These are phyloP conservation scores for Spiraea crenata DNA, from an alignment of 331 rosid genomes.

Conservation along the genomic window DNA sequence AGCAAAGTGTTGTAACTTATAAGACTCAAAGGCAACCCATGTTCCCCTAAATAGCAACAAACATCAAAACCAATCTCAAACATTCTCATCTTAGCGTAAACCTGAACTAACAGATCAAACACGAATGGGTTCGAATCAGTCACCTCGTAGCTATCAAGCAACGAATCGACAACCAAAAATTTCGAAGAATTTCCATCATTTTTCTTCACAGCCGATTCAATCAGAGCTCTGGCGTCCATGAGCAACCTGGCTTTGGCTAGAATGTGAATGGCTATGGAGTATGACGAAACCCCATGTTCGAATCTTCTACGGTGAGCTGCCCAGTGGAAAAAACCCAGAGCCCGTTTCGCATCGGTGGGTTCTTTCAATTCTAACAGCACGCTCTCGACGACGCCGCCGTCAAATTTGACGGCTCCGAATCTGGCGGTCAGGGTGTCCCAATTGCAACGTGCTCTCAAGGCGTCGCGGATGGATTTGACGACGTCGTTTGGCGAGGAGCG, in stretches of 20 bases:
- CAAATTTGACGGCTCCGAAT: conserved; percentile 36
- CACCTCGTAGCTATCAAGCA: conserved; percentile 36
- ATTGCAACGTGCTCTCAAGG: conserved; percentile 44
- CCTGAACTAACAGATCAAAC: conserved; percentile 58
- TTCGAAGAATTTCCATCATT: conserved; percentile 7
- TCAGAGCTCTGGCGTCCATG: conserved; percentile 61
- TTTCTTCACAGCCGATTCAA: conserved; percentile 43
- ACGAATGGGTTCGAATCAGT: conserved; percentile 51
- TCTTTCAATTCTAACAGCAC: conserved; percentile 47
- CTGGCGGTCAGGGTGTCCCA: conserved; percentile 54
- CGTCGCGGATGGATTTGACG: conserved; percentile 34
- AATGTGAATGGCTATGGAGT: conserved; percentile 53
- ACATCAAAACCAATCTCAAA: conserved; percentile 44
- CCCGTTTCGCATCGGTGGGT: conserved; percentile 61
- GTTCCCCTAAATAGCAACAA: conserved; percentile 46
- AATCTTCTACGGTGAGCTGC: conserved; percentile 37
- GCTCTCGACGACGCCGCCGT: conserved; percentile 39
- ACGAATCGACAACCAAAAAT: conserved; percentile 49
- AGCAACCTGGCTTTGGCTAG: conserved; percentile 46
- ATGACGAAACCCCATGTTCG: conserved; percentile 51
- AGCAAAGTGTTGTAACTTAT: conserved; percentile 60
- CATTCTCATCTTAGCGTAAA: conserved; percentile 58
- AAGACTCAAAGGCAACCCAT: conserved; percentile 46
- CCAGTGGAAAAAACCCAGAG: conserved; percentile 84
- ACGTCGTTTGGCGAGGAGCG: conserved; percentile 10